Conservation (phyloP, 768 basidiomycete species). For the Fomitopsis serialis region DNA sequence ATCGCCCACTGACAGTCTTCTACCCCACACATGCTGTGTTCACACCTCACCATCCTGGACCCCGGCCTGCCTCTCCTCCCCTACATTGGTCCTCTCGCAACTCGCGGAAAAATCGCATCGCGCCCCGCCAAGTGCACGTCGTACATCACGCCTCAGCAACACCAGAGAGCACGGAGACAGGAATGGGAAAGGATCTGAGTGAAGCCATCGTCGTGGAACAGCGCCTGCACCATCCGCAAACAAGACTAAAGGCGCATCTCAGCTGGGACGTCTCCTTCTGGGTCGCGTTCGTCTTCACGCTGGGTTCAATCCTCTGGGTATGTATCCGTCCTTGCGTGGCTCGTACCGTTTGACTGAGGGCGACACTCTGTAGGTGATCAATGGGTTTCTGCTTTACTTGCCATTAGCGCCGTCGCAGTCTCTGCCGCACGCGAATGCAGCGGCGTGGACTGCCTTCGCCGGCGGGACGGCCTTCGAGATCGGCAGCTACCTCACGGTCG, state of each 20-base stretch:
- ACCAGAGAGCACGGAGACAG: background rate
- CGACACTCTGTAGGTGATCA: slow-evolving; percentile 39
- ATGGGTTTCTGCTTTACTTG: slow-evolving; percentile 50
- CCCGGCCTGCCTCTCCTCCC: background rate
- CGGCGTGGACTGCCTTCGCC: slow-evolving; percentile 46
- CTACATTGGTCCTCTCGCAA: slow-evolving; percentile 36
- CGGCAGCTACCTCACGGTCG: slow-evolving; percentile 46
- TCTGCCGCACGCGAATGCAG: slow-evolving; percentile 18
- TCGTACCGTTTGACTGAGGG: slow-evolving; percentile 8
- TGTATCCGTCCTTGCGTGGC: slow-evolving; percentile 32
- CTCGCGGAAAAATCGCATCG: slow-evolving; percentile 19
- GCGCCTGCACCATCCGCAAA: slow-evolving; percentile 11
- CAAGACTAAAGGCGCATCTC: slow-evolving; percentile 15
- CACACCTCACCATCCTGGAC: background rate
- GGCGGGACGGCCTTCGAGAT: slow-evolving; percentile 60
- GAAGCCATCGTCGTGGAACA: slow-evolving; percentile 9
- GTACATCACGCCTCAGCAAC: background rate
- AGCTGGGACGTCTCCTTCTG: slow-evolving; percentile 21
- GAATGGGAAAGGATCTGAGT: background rate
- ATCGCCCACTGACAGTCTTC: slow-evolving; percentile 19
- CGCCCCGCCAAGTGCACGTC: slow-evolving; percentile 7
- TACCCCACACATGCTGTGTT: slow-evolving; percentile 33
- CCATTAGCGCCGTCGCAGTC: slow-evolving; percentile 30
- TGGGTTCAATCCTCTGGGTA: slow-evolving; percentile 18
- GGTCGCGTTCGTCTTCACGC: slow-evolving; percentile 20